Evolutionary conservation across 352 stramenopile genomes (phyloP), one percentile per base, ranked within the genome.

Genomic region (Phytophthora citrophthora): DNA sequence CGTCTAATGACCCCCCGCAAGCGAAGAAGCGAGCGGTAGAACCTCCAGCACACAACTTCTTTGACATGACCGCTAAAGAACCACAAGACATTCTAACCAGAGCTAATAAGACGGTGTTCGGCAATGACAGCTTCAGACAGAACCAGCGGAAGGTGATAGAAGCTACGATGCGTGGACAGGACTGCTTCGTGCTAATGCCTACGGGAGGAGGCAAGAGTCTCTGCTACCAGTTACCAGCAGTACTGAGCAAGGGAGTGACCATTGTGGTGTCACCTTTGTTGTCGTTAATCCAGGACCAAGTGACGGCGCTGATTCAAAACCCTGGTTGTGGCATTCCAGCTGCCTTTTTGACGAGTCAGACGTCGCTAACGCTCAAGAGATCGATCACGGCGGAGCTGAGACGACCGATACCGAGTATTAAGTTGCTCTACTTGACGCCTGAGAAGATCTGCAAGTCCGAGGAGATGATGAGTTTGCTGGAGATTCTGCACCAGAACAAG

Each of bases 181-280:
- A 98, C 79, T 91, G 77, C 41, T 98, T 99, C 71, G 89, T 98
- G 55, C 79, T 98, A 34, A 98, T 98, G 95, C 89, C 92, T 46
- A 98, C 95, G 18, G 90, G 89, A 45, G 89, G 88, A n/a, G 89
- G 89, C 61, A 97, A 96, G 70, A 94, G 85, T 62, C 72, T 99
- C 11, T 98, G 88, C 54, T 98, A 98, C 64, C 90, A 98, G 71
- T 65, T 91, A 1, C 84, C 84, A 12, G 84, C 84, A 0, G 75
- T 93, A 23, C 67, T 93, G 1, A 80, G 77, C 2, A 69, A 74
- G 0, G 83, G 88, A 10, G 76, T 99, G 32, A 98, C 95, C 0
- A 80, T 99, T 32, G 95, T 98, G 1, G 86, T 99, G 50, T 98
- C 92, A 2, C 95, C 95, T 16, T 59, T 99, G 38, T 57, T 98